A percentile compares a stretch with the other conserved stretches of the same genome.
Conservation (phyloP, 106 monocot genomes). For the Cymbidium sinense region DNA sequence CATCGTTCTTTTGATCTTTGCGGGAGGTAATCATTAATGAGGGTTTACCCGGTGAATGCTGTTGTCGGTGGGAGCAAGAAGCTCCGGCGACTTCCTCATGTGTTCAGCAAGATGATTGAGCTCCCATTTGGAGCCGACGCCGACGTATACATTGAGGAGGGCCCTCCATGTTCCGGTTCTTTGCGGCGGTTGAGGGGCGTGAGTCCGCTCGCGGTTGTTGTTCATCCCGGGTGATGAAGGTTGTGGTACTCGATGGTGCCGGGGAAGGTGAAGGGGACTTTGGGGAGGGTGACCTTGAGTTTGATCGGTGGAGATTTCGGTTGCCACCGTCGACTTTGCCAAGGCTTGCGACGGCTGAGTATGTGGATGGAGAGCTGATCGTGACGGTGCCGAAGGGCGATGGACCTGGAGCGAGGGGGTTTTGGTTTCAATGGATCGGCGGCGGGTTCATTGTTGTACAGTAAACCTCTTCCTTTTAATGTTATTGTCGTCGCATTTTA, state of each 20-base stretch:
- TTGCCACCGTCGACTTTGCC: slow-evolving; percentile 35
- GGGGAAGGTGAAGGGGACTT: not conserved
- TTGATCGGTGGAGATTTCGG: slow-evolving; percentile 59
- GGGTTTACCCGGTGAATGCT: slow-evolving; percentile 4
- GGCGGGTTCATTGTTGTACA: slow-evolving; percentile 12
- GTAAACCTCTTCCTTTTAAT: not conserved
- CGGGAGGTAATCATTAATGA: not conserved
- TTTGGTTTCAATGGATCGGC: not conserved
- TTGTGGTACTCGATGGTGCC: slow-evolving; percentile 21
- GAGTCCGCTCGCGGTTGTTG: slow-evolving; percentile 33
- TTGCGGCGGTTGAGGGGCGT: slow-evolving; percentile 14
- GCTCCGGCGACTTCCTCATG: slow-evolving; percentile 61
- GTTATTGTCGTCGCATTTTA: not conserved
- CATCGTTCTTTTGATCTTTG: not conserved
- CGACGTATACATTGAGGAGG: slow-evolving; percentile 37
- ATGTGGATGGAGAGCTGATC: slow-evolving; percentile 31
- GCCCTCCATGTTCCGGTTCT: slow-evolving; percentile 30
- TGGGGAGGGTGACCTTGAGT: slow-evolving; percentile 28
- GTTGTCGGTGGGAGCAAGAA: slow-evolving; percentile 6
- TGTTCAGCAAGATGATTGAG: slow-evolving; percentile 63
- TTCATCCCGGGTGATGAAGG: slow-evolving; percentile 56
- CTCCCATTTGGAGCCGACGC: slow-evolving; percentile 51
- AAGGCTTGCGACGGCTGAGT: slow-evolving; percentile 31
- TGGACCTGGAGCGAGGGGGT: slow-evolving; percentile 10
- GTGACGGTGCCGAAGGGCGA: slow-evolving; percentile 52